Conservation (phyloP, 1,284 basidiomycete species). For the Pseudozyma pruni region DNA sequence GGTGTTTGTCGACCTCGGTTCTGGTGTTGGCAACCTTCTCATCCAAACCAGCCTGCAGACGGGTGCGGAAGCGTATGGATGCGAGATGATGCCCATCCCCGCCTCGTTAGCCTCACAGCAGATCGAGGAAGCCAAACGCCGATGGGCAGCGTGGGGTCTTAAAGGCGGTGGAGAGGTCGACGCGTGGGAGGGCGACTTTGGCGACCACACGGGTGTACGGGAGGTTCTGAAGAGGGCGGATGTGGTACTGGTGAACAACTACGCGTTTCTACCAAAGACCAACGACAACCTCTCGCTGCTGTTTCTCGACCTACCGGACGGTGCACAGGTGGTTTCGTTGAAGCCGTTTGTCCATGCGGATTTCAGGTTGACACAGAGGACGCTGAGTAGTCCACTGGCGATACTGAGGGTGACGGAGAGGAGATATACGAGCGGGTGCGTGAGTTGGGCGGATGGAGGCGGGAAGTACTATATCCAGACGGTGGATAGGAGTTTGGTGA, state of each 20-base stretch:
- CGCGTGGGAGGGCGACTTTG: conserved; percentile 72
- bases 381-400: conserved; percentile 58
- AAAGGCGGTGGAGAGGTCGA: conserved; percentile 68
- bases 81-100: conserved; percentile 72
- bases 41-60: conserved; percentile 72
- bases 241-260: conserved; percentile 73
- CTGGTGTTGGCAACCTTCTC: conserved; percentile 73
- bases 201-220: conserved; percentile 66
- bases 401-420: conserved; percentile 62
- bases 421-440: conserved; percentile 53
- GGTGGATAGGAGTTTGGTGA: conserved; percentile 51
- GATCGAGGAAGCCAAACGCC: conserved; percentile 69
- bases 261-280: conserved; percentile 69
- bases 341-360: conserved; percentile 72
- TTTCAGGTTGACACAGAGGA: conserved; percentile 70
- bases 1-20: conserved; percentile 72
- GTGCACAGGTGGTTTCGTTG: conserved; percentile 71
- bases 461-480: conserved; percentile 65
- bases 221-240: conserved; percentile 70
- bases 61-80: conserved; percentile 70
- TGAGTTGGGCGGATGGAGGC: conserved; percentile 64
- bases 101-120: conserved; percentile 70
- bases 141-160: conserved; percentile 72
- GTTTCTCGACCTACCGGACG: conserved; percentile 73
- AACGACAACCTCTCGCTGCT: conserved; percentile 72